Evolutionary conservation across 2,329 filamentous ascomycete genomes (phyloP).

Genomic region (Ascochyta lentis): DNA sequence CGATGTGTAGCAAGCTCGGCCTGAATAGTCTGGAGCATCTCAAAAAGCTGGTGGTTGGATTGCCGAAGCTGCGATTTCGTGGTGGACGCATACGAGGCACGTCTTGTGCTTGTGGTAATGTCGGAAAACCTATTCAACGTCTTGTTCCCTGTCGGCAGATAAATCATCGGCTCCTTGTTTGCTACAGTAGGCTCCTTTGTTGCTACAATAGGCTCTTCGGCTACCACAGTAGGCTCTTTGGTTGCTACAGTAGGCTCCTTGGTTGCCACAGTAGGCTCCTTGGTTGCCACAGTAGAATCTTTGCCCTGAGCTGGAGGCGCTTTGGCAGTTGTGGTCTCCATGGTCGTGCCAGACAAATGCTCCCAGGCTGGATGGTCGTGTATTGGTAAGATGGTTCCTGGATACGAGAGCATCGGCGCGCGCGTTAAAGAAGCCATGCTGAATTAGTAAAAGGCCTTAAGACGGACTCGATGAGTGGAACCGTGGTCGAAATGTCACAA

Average conservation of each 20-base stretch:
- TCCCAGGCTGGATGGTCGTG: constrained; percentile 14
- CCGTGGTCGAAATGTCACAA: constrained; percentile 6
- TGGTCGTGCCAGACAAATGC: constrained; percentile 8
- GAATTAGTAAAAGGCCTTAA: neutral
- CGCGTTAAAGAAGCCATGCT: constrained; percentile 10
- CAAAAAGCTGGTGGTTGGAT: constrained; percentile 34
- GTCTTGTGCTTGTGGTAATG: constrained; percentile 23
- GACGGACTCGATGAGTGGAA: constrained; percentile 8
- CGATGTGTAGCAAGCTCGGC: constrained; percentile 35
- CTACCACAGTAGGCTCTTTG: neutral
- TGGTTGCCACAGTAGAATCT: neutral
- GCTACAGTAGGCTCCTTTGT: neutral
- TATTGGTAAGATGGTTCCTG: constrained; percentile 7
- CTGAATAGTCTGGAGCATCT: constrained; percentile 40
- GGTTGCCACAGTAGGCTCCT: neutral
- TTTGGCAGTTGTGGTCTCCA: constrained; percentile 7
- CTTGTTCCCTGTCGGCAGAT: constrained; percentile 3
- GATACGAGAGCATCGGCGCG: constrained; percentile 13
- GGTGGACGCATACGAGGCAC: constrained; percentile 30
- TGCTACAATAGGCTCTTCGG: neutral
- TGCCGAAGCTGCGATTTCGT: constrained; percentile 36
- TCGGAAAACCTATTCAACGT: constrained; percentile 15
- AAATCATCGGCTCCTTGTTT: constrained; percentile 1
- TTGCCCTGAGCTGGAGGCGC: constrained; percentile 4
- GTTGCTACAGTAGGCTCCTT: neutral